phyloP scores from a whole-genome alignment of 768 basidiomycete species.

The Hypholoma fasciculare region DNA sequence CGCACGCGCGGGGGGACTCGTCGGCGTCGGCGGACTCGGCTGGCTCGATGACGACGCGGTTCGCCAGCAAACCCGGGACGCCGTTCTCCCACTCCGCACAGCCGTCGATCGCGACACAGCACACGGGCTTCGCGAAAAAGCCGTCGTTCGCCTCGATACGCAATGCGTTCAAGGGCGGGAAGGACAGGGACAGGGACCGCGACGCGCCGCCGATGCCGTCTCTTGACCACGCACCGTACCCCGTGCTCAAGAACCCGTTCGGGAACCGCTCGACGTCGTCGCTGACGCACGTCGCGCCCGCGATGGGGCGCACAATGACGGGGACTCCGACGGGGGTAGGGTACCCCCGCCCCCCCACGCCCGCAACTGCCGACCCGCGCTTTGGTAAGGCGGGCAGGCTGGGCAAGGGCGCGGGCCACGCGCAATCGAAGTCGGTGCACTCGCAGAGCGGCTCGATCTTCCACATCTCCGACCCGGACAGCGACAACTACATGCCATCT shows the following conservation, averaged over 20 bases:
- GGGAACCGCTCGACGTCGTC: slow-evolving; percentile 76
- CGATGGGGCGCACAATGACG: slow-evolving; percentile 30
- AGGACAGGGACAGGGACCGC: slow-evolving; percentile 36
- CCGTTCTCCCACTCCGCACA: slow-evolving; percentile 74
- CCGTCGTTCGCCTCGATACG: slow-evolving; percentile 84
- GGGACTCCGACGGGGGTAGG: slow-evolving; percentile 43
- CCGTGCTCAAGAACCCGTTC: slow-evolving; percentile 78
- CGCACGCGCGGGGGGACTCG: slow-evolving; percentile 78
- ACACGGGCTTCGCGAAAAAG: slow-evolving; percentile 73
- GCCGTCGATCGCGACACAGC: slow-evolving; percentile 63
- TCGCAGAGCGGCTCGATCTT: slow-evolving; percentile 77
- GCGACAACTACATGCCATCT: slow-evolving; percentile 63
- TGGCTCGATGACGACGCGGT: slow-evolving; percentile 56
- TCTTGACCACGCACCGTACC: slow-evolving; percentile 67
- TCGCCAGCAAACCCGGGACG: slow-evolving; percentile 42
- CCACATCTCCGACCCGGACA: slow-evolving; percentile 68
- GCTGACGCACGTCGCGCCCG: slow-evolving; percentile 49
- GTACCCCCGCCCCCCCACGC: slow-evolving; percentile 52
- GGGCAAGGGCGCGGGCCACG: slow-evolving; percentile 48
- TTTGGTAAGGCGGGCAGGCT: slow-evolving; percentile 44
- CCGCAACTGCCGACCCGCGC: slow-evolving; percentile 3
- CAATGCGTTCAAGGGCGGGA: slow-evolving; percentile 81
- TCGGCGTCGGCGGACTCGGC: slow-evolving; percentile 76
- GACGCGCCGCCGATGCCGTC: slow-evolving; percentile 76
- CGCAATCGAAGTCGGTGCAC: slow-evolving; percentile 69